phyloP scores from a whole-genome alignment of 805 yeast species.

The Suhomyces xylopsoci region DNA sequence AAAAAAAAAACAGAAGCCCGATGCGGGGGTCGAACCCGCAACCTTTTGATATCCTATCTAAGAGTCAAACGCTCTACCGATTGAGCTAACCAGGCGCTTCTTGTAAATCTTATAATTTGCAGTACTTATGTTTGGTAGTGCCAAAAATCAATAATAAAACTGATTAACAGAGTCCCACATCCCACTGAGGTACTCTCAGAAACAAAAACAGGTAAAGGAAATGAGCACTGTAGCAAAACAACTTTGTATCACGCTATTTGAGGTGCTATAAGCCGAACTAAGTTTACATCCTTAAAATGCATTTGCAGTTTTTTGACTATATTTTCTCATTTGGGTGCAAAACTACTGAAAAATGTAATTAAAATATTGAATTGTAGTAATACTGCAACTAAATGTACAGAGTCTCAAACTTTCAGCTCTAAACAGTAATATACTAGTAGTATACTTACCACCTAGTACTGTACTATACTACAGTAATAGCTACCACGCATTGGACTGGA shows the following conservation, averaged over 20 bases:
- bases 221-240: too few species aligned
- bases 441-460: too few species aligned
- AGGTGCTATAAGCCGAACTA: too few species aligned
- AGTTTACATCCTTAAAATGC: too few species aligned
- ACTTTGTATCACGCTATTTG: too few species aligned
- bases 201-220: too few species aligned
- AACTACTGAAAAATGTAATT: not conserved
- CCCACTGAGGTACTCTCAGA: too few species aligned
- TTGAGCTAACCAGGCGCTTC: conserved; percentile 12
- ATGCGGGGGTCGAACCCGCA: conserved; percentile 19
- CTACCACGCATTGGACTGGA: too few species aligned
- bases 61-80: conserved; percentile 14
- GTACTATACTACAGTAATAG: not conserved
- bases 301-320: not conserved
- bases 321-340: not conserved
- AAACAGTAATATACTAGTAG: not conserved
- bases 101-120: not conserved
- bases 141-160: not conserved
- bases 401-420: not conserved
- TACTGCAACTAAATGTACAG: not conserved
- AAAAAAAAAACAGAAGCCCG: conserved; percentile 9
- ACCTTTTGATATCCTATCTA: conserved; percentile 14
- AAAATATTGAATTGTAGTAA: too few species aligned
- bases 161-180: too few species aligned
- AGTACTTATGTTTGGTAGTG: not conserved